These are phyloP conservation scores for Talaromyces wortmannii DNA, from an alignment of 495 filamentous ascomycete genomes.

Conservation along the genomic window DNA sequence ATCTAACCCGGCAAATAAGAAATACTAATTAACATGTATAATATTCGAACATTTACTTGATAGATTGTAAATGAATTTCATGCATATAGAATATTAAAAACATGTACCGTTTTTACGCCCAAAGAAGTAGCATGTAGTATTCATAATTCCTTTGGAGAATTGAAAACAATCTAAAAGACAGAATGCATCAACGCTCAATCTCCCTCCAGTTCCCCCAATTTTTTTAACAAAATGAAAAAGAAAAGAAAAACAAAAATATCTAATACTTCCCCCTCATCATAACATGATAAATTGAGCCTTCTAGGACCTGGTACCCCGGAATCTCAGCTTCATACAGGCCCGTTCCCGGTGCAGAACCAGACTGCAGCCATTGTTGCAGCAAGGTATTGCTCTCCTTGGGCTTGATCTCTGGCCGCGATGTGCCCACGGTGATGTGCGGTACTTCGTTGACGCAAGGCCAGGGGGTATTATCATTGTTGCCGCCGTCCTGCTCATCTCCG, in stretches of 20 bases:
- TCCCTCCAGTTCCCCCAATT: not conserved
- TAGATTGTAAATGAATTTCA: too few species aligned
- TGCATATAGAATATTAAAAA: too few species aligned
- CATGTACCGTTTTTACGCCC: too few species aligned
- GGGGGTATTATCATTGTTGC: not conserved
- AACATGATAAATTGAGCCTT: slow-evolving; percentile 30
- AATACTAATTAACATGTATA: too few species aligned
- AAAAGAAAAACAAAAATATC: not conserved
- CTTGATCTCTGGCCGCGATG: slow-evolving; percentile 62
- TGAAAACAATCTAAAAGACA: not conserved
- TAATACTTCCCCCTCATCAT: slow-evolving; percentile 32
- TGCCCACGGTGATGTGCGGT: slow-evolving; percentile 89
- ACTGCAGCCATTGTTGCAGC: slow-evolving; percentile 58
- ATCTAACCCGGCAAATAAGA: too few species aligned
- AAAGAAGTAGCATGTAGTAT: too few species aligned
- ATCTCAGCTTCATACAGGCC: slow-evolving; percentile 42
- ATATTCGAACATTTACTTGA: too few species aligned
- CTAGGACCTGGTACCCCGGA: slow-evolving; percentile 34
- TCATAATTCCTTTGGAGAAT: not conserved
- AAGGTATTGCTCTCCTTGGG: slow-evolving; percentile 91
- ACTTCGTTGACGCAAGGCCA: slow-evolving; percentile 71
- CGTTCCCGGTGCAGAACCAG: slow-evolving; percentile 39
- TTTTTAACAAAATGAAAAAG: slow-evolving; percentile 1
- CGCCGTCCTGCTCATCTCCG: slow-evolving; percentile 8
- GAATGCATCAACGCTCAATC: not conserved